These are phyloP conservation scores for Gossypium ekmanianum DNA, from an alignment of 345 rosid genomes.

Conservation along the genomic window DNA sequence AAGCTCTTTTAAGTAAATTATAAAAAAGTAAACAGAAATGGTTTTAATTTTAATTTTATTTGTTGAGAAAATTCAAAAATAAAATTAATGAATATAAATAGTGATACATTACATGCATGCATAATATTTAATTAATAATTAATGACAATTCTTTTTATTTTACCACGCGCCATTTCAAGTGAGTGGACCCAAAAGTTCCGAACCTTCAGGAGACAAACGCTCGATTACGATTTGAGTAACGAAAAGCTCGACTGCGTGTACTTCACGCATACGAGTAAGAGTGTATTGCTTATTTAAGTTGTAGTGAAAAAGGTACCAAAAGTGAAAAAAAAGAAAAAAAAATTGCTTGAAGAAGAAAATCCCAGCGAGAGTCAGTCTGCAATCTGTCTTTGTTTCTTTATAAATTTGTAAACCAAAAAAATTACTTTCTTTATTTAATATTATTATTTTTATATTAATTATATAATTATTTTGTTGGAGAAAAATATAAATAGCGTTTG, in stretches of 20 bases:
- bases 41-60: too few relatives aligned
- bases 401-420: neutral
- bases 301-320: neutral
- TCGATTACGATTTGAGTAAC: neutral
- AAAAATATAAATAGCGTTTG: constrained; percentile 18
- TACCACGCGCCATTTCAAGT: neutral
- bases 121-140: neutral
- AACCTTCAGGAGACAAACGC: neutral
- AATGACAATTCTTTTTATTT: neutral
- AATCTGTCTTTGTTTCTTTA: neutral
- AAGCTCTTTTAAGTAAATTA: too few relatives aligned
- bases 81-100: neutral
- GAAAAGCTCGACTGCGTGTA: constrained; percentile 5
- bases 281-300: constrained; percentile 3
- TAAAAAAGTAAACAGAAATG: too few relatives aligned
- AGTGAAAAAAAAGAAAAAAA: neutral
- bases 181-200: neutral
- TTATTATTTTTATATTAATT: neutral
- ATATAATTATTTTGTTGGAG: neutral
- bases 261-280: neutral
- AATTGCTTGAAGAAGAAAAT: neutral
- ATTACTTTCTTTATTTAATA: neutral
- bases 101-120: neutral
- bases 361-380: neutral
- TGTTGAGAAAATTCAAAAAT: neutral